These are phyloP conservation scores for Fusarium camptoceras DNA, from an alignment of 2,329 filamentous ascomycete genomes.

Conservation along the genomic window DNA sequence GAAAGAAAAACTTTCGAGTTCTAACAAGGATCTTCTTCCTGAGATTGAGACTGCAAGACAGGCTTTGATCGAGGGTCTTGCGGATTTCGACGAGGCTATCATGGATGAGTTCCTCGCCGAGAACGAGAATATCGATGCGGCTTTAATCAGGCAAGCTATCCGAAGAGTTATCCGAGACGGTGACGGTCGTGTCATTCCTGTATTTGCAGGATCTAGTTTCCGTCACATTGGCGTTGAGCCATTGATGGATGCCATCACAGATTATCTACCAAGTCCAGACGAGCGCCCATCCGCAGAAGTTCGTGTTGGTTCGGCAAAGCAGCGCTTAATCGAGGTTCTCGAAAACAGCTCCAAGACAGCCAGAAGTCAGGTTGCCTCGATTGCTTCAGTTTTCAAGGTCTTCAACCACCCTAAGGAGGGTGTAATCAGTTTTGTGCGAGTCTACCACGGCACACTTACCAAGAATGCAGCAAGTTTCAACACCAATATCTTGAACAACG, in stretches of 20 bases:
- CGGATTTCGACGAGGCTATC: conserved; percentile 87
- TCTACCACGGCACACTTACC: conserved; percentile 85
- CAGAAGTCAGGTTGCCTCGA: conserved; percentile 56
- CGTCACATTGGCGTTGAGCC: conserved; percentile 94
- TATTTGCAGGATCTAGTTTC: conserved; percentile 93
- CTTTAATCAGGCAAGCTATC: conserved; percentile 78
- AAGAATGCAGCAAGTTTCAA: conserved; percentile 85
- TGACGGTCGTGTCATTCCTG: conserved; percentile 80
- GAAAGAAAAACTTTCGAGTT: conserved; percentile 55
- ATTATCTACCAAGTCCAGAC: conserved; percentile 84
- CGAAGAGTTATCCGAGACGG: conserved; percentile 76
- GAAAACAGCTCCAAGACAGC: conserved; percentile 53
- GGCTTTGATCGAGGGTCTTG: conserved; percentile 83
- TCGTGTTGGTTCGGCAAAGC: conserved; percentile 69
- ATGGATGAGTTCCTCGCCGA: conserved; percentile 86
- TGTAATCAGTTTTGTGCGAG: conserved; percentile 89
- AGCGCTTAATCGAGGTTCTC: conserved; percentile 54
- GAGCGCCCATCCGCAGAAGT: conserved; percentile 86
- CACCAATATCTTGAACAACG: conserved; percentile 82
- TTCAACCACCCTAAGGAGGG: conserved; percentile 88
- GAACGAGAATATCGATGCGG: conserved; percentile 77
- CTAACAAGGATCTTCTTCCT: conserved; percentile 65
- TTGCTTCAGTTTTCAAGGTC: conserved; percentile 90
- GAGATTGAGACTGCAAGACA: conserved; percentile 82
- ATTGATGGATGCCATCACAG: conserved; percentile 86